Evolutionary conservation across 2,329 filamentous ascomycete species (phyloP).

Genomic region (Didymella pinodella): DNA sequence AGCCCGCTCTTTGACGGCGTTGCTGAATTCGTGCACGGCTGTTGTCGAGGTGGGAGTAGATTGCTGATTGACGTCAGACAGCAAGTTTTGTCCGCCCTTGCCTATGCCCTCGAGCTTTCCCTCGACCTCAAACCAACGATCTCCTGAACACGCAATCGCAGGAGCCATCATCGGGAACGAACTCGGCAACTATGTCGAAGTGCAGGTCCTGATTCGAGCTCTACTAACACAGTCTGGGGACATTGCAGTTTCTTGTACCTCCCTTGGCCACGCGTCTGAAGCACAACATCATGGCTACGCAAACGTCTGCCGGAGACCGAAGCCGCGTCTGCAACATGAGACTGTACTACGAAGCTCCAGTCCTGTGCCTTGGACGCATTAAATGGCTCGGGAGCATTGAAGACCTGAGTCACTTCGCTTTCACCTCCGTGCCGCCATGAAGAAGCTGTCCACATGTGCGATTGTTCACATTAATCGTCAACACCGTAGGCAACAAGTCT

Average conservation of each 20-base stretch:
- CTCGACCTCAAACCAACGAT: no score
- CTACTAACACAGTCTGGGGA: background rate
- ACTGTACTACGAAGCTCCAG: background rate
- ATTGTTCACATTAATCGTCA: background rate
- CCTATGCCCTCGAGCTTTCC: background rate
- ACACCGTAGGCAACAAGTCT: background rate
- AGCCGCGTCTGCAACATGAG: background rate
- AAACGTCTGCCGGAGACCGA: background rate
- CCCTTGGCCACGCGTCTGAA: slow-evolving; percentile 3
- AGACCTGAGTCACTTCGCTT: background rate
- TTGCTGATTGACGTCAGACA: background rate
- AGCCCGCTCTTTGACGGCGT: background rate
- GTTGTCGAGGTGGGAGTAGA: background rate
- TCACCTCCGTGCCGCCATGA: background rate
- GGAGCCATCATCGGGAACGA: no score
- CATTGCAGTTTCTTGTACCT: background rate
- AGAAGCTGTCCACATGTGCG: background rate
- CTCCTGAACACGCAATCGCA: no score
- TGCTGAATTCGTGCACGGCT: no score
- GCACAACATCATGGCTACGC: background rate
- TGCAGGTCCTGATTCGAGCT: background rate
- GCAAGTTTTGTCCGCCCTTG: background rate
- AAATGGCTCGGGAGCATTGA: background rate
- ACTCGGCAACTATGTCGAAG: background rate
- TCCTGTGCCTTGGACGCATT: background rate